Evolutionary conservation across 352 stramenopile genomes (phyloP).

Genomic region (Paralagenidium karlingii): DNA sequence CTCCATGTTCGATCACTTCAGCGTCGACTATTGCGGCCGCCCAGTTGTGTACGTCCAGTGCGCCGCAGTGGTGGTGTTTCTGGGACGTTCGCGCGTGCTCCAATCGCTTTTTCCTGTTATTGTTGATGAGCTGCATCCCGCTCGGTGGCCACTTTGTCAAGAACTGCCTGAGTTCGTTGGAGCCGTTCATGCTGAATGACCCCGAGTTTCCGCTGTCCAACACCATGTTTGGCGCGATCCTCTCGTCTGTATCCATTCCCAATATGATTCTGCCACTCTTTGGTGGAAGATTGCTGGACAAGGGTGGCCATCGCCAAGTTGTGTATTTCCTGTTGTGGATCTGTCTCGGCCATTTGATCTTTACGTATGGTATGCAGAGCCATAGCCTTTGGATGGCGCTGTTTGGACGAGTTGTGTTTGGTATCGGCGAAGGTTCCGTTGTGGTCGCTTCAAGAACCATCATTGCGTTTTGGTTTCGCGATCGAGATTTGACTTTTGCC

Average conservation of each 20-base stretch:
- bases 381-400: slow-evolving; percentile 65
- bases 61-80: slow-evolving; percentile 72
- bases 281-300: slow-evolving; percentile 64
- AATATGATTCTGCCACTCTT: slow-evolving; percentile 77
- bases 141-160: slow-evolving; percentile 83
- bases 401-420: slow-evolving; percentile 73
- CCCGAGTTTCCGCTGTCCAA: slow-evolving; percentile 63
- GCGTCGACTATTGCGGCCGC: too few relatives aligned
- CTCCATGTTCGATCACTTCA: too few relatives aligned
- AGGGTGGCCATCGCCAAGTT: slow-evolving; percentile 61
- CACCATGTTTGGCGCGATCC: slow-evolving; percentile 73
- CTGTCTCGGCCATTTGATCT: slow-evolving; percentile 69
- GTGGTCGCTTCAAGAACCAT: slow-evolving; percentile 71
- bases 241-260: slow-evolving; percentile 69
- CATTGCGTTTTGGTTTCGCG: slow-evolving; percentile 73
- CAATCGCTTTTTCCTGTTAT: slow-evolving; percentile 68
- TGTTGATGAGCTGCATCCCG: slow-evolving; percentile 78
- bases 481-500: slow-evolving; percentile 76
- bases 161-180: slow-evolving; percentile 73
- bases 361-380: slow-evolving; percentile 59
- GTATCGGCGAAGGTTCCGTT: slow-evolving; percentile 66
- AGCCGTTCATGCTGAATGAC: slow-evolving; percentile 72
- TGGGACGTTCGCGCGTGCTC: slow-evolving; percentile 46
- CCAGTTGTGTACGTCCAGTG: too few relatives aligned
- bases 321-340: slow-evolving; percentile 74